Percentiles rank a stretch among this genome's conserved stretches.
These are phyloP conservation scores for Rossbeevera mucosa DNA, from an alignment of 768 basidiomycete species.

Conservation along the genomic window DNA sequence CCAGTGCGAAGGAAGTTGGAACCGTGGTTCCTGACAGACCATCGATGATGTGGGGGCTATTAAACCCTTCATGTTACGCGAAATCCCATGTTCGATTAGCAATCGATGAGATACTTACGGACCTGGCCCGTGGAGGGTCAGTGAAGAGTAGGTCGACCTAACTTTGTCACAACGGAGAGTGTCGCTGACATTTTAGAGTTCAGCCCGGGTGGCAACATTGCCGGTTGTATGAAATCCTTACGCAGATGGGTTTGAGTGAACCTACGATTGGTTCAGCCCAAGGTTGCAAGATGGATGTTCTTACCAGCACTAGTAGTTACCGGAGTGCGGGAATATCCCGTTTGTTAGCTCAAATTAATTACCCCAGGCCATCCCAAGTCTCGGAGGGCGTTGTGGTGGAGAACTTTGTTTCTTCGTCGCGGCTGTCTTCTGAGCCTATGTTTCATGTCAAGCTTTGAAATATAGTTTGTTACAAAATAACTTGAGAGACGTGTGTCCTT, in stretches of 20 bases:
- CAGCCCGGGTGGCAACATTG: slow-evolving; percentile 14
- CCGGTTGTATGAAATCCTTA: slow-evolving; percentile 4
- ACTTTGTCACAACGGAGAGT: rapidly evolving
- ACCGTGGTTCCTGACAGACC: slow-evolving; percentile 5
- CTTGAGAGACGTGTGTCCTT: not conserved
- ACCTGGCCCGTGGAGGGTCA: slow-evolving; percentile 20
- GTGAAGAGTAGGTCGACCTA: slow-evolving; percentile 13
- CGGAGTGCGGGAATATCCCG: slow-evolving; percentile 24
- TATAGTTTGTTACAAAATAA: slow-evolving; percentile 22
- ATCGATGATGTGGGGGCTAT: slow-evolving; percentile 10
- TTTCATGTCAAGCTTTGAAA: slow-evolving; percentile 32
- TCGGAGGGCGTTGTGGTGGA: slow-evolving; percentile 17
- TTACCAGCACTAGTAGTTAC: slow-evolving; percentile 15
- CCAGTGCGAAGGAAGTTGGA: slow-evolving; percentile 12
- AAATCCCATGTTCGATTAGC: slow-evolving; percentile 7
- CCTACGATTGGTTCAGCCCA: not conserved
- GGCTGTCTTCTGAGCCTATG: slow-evolving; percentile 27
- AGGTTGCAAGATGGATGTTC: slow-evolving; percentile 2
- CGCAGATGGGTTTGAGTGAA: not conserved
- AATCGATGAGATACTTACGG: slow-evolving; percentile 8
- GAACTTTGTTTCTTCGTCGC: not conserved
- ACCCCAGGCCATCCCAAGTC: slow-evolving; percentile 34
- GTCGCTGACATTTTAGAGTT: not conserved
- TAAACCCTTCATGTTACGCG: slow-evolving; percentile 1
- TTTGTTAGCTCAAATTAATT: slow-evolving; percentile 33